phyloP scores from a whole-genome alignment of 257 asterid genomes.

The Solanum tarijense region DNA sequence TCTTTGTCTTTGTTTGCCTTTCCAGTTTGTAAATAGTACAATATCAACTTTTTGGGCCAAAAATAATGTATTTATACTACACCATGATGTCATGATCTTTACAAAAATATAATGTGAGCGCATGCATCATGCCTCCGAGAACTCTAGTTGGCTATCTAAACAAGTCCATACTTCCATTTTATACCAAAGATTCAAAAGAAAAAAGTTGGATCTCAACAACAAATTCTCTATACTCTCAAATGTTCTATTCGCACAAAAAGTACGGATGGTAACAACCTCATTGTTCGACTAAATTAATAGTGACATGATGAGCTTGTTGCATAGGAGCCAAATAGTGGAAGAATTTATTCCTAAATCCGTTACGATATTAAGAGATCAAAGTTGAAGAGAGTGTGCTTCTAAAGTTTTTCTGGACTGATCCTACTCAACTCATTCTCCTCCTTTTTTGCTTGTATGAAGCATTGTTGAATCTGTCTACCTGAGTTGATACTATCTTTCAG shows the following conservation, averaged over 20 bases:
- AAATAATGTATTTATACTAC: not conserved
- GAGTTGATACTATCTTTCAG: not conserved
- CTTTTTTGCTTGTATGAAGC: not conserved
- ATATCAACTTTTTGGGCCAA: not conserved
- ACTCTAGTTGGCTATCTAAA: not conserved
- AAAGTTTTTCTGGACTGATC: not conserved
- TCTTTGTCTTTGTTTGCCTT: not conserved
- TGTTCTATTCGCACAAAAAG: not conserved
- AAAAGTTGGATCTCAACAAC: not conserved
- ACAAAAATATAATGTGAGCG: not conserved
- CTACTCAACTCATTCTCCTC: not conserved
- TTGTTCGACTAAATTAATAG: not conserved
- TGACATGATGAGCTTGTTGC: not conserved
- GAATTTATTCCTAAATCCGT: not conserved
- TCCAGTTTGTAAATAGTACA: not conserved
- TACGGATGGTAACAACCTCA: not conserved
- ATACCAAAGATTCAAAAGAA: not conserved
- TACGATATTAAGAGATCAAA: not conserved
- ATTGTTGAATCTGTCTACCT: not conserved
- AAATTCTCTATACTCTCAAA: not conserved
- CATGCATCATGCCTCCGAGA: not conserved
- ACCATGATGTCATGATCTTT: not conserved
- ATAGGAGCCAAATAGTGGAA: not conserved
- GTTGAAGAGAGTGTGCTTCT: not conserved
- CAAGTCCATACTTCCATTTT: not conserved